Percentiles rank a stretch among this genome's conserved stretches.
These are phyloP conservation scores for Glomus cerebriforme DNA, from an alignment of 192 early-diverging fungal genomes.

Conservation along the genomic window DNA sequence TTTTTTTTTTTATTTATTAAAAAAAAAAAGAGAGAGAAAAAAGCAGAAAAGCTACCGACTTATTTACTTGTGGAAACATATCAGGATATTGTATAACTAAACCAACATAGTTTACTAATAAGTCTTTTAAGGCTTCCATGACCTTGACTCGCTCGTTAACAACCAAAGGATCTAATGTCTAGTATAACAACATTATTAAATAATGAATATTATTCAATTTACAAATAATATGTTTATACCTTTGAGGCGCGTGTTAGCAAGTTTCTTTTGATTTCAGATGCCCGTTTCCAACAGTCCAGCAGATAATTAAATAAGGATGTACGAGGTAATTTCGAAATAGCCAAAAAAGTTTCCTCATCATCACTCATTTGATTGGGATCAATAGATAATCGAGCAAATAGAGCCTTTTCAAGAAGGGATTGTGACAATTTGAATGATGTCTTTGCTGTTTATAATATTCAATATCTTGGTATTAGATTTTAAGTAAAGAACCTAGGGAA, in stretches of 20 bases:
- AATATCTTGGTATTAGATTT: constrained; percentile 36
- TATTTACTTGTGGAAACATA: constrained; percentile 78
- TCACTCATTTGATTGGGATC: constrained; percentile 51
- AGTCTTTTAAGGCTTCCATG: constrained; percentile 55
- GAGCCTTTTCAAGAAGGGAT: constrained; percentile 62
- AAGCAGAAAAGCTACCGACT: constrained; percentile 42
- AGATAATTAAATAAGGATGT: constrained; percentile 64
- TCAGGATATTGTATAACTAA: constrained; percentile 84
- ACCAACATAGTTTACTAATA: constrained; percentile 85
- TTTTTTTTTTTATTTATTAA: not conserved
- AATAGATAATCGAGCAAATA: constrained; percentile 70
- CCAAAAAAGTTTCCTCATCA: constrained; percentile 33
- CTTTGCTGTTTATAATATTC: not conserved
- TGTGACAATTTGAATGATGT: constrained; percentile 51
- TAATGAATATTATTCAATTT: constrained; percentile 1
- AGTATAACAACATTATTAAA: constrained; percentile 2
- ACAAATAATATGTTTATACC: constrained; percentile 36
- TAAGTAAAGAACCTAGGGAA: not conserved
- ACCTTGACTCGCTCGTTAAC: constrained; percentile 60
- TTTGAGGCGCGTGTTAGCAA: constrained; percentile 52
- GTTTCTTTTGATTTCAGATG: constrained; percentile 52
- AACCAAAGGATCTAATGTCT: constrained; percentile 55
- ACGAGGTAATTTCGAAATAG: constrained; percentile 38
- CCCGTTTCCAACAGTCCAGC: constrained; percentile 60
- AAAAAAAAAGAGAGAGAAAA: not conserved